Conservation (phyloP, 257 asterid species). For the Solanum lignicaule region DNA sequence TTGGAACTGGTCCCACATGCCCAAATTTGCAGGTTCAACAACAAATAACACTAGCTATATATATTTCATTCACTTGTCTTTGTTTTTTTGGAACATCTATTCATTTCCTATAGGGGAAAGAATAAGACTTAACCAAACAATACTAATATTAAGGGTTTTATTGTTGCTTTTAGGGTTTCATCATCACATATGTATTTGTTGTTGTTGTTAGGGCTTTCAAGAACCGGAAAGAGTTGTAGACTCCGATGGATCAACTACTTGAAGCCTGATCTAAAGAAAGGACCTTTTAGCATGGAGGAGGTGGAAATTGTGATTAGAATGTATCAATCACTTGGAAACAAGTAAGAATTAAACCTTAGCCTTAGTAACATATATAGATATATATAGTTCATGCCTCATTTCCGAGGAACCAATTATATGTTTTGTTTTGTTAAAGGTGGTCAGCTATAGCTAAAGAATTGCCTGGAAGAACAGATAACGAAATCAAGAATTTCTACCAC, state of each 20-base stretch:
- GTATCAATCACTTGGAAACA: neutral
- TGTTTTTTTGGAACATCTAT: no score
- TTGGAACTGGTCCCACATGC: conserved; percentile 1
- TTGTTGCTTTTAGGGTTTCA: neutral
- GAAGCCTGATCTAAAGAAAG: neutral
- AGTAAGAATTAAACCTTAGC: neutral
- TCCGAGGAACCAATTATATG: neutral
- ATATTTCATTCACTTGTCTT: no score
- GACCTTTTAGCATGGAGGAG: neutral
- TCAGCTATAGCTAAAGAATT: neutral
- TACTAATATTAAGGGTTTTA: no score
- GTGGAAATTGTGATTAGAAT: neutral
- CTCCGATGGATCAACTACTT: conserved; percentile 5
- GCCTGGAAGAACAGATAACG: conserved; percentile 1
- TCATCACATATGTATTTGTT: neutral
- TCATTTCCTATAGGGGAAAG: no score
- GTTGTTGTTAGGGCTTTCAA: neutral
- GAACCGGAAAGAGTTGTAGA: neutral
- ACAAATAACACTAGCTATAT: neutral
- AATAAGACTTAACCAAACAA: no score
- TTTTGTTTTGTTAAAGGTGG: neutral
- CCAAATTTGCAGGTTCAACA: conserved; percentile 3
- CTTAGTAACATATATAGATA: neutral
- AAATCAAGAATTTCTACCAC: conserved; percentile 5
- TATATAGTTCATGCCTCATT: no score